These are phyloP conservation scores for Lyophyllum shimeji DNA, from an alignment of 768 basidiomycete genomes.

Conservation along the genomic window DNA sequence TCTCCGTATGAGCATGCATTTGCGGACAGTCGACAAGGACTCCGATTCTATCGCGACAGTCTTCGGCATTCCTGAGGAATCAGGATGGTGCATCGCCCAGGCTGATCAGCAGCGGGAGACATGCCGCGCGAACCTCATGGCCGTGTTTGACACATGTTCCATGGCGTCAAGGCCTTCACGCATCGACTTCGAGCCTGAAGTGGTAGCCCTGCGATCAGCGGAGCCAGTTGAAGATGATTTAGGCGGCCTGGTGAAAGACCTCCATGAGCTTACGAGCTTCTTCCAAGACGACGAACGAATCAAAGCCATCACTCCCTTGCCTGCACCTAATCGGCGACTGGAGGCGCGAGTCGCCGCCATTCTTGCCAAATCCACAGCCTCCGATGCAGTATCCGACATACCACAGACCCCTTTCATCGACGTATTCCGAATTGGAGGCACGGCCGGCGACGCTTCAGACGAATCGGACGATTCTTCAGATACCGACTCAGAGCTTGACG, in stretches of 20 bases:
- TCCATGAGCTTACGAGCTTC: conserved; percentile 74
- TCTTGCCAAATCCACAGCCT: conserved; percentile 72
- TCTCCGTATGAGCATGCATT: conserved; percentile 89
- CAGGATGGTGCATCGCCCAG: conserved; percentile 86
- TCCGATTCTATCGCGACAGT: conserved; percentile 64
- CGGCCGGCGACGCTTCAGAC: conserved; percentile 26
- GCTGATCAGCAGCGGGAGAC: conserved; percentile 56
- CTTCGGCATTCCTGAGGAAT: conserved; percentile 79
- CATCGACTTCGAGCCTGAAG: conserved; percentile 71
- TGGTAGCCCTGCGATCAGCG: conserved; percentile 42
- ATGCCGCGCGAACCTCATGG: conserved; percentile 77
- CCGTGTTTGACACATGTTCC: conserved; percentile 84
- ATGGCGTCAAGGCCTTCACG: conserved; percentile 67
- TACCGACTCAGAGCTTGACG: conserved; percentile 54
- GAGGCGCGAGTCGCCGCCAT: conserved; percentile 83
- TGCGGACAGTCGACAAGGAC: conserved; percentile 38
- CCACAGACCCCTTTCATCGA: conserved; percentile 83
- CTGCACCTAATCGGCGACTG: conserved; percentile 56
- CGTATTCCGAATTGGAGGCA: conserved; percentile 61
- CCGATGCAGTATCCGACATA: conserved; percentile 48
- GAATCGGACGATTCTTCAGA: conserved; percentile 50
- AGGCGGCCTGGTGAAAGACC: conserved; percentile 74
- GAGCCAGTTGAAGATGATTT: conserved; percentile 61
- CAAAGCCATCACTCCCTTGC: conserved; percentile 30
- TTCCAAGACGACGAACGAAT: conserved; percentile 53